Evolutionary conservation across 345 rosid genomes (phyloP), one percentile per base, ranked within the genome.

Genomic region (Euphorbia tirucalli): DNA sequence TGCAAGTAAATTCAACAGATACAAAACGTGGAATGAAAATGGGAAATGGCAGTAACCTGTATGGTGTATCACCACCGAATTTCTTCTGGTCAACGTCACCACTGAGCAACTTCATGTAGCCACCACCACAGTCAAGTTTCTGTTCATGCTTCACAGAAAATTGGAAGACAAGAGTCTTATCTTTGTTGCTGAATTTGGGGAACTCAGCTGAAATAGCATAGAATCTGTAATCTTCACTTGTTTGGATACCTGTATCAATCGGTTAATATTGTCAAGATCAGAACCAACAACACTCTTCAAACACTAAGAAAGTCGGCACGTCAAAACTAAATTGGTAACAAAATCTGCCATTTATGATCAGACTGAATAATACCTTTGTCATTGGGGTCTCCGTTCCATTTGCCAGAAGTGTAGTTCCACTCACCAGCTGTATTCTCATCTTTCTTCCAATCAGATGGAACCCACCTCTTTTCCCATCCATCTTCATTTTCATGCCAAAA

Each of bases 61-160:
- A 96, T 49, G 97, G 87, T 11, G 98, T 91, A 65, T 96, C 99
- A 57, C 98, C 99, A 31, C 99, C 99, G 2, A 96, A 96, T 77
- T 93, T 90, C 80, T 91, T 91, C 81, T 93, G 99, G 86, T 96
- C 98, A 79, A 89, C 66, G 4, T 87, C 94, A 52, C 84, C 94
- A 56, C 97, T 93, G 52, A 96, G 89, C 80, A 96, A 81, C 89
- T 96, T 96, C 93, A 96, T 86, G 89, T 96, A 96, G 72, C 99
- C 99, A 75, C 99, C 99, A 78, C 99, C 99, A 80, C 99, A 96
- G 80, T 96, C 99, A 73, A 96, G 99, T 83, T 96, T 96, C 80
- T 96, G 99, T 75, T 96, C 99, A 63, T 96, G 99, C 90, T 95
- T 96, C 75, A 96, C 99, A 2, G 91, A 88, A 78, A 96, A 93